phyloP scores from a whole-genome alignment of 805 yeast genomes.

The Spathaspora girioi region DNA sequence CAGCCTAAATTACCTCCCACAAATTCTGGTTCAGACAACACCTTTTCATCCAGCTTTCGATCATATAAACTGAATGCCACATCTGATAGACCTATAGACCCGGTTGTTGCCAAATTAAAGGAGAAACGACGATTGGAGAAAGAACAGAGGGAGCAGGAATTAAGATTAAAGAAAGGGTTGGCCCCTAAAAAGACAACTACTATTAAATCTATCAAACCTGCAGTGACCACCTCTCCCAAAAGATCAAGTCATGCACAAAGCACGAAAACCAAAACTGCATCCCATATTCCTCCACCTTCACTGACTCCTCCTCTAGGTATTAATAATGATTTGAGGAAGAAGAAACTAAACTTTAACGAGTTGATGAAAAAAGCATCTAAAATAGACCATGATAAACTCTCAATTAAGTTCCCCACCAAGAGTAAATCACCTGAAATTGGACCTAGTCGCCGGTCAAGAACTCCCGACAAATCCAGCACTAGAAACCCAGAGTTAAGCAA shows the following conservation, averaged over 20 bases:
- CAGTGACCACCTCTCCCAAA: not conserved
- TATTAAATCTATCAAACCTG: conserved; percentile 5
- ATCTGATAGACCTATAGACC: conserved; percentile 36
- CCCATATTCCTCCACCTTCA: not conserved
- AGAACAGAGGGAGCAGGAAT: conserved; percentile 36
- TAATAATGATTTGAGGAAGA: conserved; percentile 17
- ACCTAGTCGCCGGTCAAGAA: not conserved
- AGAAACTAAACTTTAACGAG: conserved; percentile 59
- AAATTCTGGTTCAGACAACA: not conserved
- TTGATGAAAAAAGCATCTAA: conserved; percentile 65
- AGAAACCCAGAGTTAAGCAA: not conserved
- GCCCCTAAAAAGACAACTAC: conserved; percentile 16
- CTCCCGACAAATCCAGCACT: not conserved
- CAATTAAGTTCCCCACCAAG: conserved; percentile 38
- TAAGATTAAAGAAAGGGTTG: conserved; percentile 30
- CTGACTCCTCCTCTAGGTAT: conserved; percentile 3
- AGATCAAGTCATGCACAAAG: not conserved
- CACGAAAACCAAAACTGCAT: not conserved
- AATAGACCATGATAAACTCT: conserved; percentile 46
- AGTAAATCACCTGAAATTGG: conserved; percentile 28
- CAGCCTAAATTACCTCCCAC: not conserved
- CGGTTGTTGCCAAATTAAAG: conserved; percentile 67
- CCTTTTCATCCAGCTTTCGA: not conserved
- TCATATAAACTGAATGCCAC: not conserved
- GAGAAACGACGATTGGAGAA: conserved; percentile 60